These are phyloP conservation scores for Wickerhamiella spandovensis DNA, from an alignment of 805 yeast genomes.

Conservation along the genomic window DNA sequence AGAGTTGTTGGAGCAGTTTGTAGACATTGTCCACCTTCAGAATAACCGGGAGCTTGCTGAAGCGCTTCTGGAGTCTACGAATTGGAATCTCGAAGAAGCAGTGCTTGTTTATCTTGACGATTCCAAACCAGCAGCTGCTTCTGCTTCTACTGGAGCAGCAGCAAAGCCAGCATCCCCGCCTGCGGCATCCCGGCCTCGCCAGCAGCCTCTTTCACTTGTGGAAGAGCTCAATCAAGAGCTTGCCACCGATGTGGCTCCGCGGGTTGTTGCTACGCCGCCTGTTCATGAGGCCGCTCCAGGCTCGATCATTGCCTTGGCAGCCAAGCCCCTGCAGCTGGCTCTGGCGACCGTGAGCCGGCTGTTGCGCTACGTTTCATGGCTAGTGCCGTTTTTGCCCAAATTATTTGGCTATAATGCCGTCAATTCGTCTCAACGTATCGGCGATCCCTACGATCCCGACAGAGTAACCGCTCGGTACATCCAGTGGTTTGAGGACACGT, in stretches of 20 bases:
- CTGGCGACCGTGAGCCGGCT: slow-evolving; percentile 19
- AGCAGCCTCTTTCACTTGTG: slow-evolving; percentile 17
- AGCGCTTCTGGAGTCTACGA: slow-evolving; percentile 20
- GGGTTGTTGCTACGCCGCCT: slow-evolving; percentile 19
- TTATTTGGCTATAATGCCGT: slow-evolving; percentile 27
- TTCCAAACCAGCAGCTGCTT: background rate
- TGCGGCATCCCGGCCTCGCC: slow-evolving; percentile 2
- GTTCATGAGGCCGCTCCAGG: slow-evolving; percentile 20
- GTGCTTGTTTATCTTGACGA: slow-evolving; percentile 14
- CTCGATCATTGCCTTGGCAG: slow-evolving; percentile 21
- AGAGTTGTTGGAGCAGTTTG: slow-evolving; percentile 18
- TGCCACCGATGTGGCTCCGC: slow-evolving; percentile 21
- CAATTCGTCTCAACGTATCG: slow-evolving; percentile 26
- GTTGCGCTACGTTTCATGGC: slow-evolving; percentile 10
- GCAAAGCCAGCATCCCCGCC: too few species aligned
- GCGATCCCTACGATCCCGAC: slow-evolving; percentile 38
- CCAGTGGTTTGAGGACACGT: slow-evolving; percentile 38
- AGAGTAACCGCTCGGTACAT: slow-evolving; percentile 32
- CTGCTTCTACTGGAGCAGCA: slow-evolving; percentile 1
- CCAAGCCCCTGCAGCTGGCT: slow-evolving; percentile 25
- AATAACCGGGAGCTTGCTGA: slow-evolving; percentile 20
- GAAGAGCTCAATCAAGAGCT: slow-evolving; percentile 20
- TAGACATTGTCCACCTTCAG: slow-evolving; percentile 24
- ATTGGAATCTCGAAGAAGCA: slow-evolving; percentile 30
- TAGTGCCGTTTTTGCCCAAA: slow-evolving; percentile 29